A percentile compares a stretch with the other conserved stretches of the same genome.
Conservation (phyloP, 345 rosid genomes). For the Pugionium dolabratum region DNA sequence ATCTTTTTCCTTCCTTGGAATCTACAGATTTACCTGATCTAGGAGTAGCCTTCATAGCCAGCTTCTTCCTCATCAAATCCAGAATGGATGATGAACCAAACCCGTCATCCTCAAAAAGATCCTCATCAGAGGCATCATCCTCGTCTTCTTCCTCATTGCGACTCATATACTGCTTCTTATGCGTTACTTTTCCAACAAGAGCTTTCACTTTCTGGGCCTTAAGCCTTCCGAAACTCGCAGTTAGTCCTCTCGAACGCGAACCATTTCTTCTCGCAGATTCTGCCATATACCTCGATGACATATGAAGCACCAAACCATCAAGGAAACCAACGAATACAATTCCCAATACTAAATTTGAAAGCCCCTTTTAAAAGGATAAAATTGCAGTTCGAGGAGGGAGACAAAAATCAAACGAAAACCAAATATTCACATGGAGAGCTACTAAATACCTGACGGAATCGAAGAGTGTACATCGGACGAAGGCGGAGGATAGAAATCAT, state of each 20-base stretch:
- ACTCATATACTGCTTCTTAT: conserved; percentile 39
- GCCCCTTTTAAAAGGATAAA: too few relatives aligned
- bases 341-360: not conserved
- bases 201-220: conserved; percentile 37
- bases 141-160: conserved; percentile 32
- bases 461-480: conserved; percentile 33
- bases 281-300: not conserved
- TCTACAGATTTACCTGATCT: conserved; percentile 30
- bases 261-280: conserved; percentile 37
- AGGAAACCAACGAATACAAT: not conserved
- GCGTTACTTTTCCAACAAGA: conserved; percentile 50
- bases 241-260: conserved; percentile 39
- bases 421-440: not conserved
- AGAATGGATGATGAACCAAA: conserved; percentile 40
- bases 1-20: conserved; percentile 18
- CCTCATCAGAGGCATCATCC: conserved; percentile 15
- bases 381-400: not conserved
- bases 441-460: conserved; percentile 34
- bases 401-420: not conserved
- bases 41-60: conserved; percentile 32
- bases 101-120: conserved; percentile 23
- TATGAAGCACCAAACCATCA: conserved; percentile 18
- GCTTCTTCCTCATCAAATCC: conserved; percentile 38
- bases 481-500: conserved; percentile 29
- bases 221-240: conserved; percentile 49